A percentile compares a stretch with the other conserved stretches of the same genome.
These are phyloP conservation scores for Phialocephala sp. DNA, from an alignment of 2,329 filamentous ascomycete species.

Conservation along the genomic window DNA sequence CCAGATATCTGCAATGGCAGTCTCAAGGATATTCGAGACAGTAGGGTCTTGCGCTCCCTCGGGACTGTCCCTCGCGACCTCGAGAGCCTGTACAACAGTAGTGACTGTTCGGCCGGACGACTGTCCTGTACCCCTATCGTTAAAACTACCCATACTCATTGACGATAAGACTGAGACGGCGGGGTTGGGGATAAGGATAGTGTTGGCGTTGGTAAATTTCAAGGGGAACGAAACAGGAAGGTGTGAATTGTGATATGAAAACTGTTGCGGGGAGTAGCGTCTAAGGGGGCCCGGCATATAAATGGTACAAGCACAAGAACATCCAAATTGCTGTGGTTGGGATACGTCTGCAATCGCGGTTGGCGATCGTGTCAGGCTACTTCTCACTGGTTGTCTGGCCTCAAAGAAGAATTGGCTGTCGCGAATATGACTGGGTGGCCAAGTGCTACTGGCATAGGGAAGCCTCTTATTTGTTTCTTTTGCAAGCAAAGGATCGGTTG, in stretches of 20 bases:
- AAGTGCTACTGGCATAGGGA: conserved; percentile 19
- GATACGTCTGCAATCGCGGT: conserved; percentile 13
- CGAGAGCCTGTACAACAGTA: conserved; percentile 69
- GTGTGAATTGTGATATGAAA: conserved; percentile 28
- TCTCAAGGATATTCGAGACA: conserved; percentile 69
- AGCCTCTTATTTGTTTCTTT: conserved; percentile 31
- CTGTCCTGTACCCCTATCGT: conserved; percentile 26
- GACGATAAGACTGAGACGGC: conserved; percentile 30
- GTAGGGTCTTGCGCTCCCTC: conserved; percentile 67
- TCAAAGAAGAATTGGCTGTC: conserved; percentile 6
- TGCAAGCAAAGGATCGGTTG: conserved; percentile 1
- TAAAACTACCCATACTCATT: conserved; percentile 34
- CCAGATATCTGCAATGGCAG: conserved; percentile 70
- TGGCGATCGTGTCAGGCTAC: conserved; percentile 10
- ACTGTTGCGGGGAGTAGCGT: conserved; percentile 33
- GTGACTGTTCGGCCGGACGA: conserved; percentile 21
- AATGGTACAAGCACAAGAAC: conserved; percentile 16
- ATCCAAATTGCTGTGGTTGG: conserved; percentile 16
- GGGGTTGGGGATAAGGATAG: conserved; percentile 25
- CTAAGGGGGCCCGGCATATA: conserved; percentile 18
- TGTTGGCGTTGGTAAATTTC: conserved; percentile 23
- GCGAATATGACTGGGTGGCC: conserved; percentile 22
- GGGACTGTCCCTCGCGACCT: conserved; percentile 76
- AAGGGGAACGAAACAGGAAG: conserved; percentile 33
- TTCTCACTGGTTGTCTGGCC: conserved; percentile 14